These are phyloP conservation scores for Colletotrichum sp. DNA, from an alignment of 2,329 filamentous ascomycete species.

Conservation along the genomic window DNA sequence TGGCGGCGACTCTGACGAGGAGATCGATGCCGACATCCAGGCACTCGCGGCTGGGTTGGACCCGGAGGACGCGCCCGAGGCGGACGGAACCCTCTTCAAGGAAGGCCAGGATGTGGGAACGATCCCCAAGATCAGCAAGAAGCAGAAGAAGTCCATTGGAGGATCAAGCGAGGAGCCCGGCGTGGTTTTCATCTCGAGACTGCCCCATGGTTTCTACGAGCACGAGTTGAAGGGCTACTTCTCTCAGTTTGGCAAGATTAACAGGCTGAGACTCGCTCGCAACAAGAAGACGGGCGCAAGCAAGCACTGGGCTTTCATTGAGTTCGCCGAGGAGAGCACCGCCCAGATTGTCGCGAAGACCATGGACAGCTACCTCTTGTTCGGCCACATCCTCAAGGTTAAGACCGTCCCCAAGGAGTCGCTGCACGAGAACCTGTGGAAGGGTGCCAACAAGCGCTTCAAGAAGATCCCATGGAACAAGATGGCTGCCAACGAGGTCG, in stretches of 20 bases:
- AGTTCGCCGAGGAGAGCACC: slow-evolving; percentile 79
- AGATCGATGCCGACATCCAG: slow-evolving; percentile 46
- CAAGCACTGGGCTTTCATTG: slow-evolving; percentile 94
- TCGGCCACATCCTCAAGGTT: slow-evolving; percentile 92
- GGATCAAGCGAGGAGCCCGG: slow-evolving; percentile 64
- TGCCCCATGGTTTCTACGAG: slow-evolving; percentile 96
- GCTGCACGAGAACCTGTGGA: slow-evolving; percentile 83
- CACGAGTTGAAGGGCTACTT: slow-evolving; percentile 95
- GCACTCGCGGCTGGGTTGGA: slow-evolving; percentile 50
- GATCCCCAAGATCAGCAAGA: slow-evolving; percentile 53
- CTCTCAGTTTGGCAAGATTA: slow-evolving; percentile 87
- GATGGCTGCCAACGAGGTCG: slow-evolving; percentile 78
- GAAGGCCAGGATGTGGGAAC: slow-evolving; percentile 57
- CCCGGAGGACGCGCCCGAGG: slow-evolving; percentile 39
- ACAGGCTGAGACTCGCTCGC: slow-evolving; percentile 73
- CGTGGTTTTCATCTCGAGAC: slow-evolving; percentile 87
- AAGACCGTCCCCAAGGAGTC: slow-evolving; percentile 78
- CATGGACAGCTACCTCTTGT: slow-evolving; percentile 97
- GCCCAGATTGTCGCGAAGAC: slow-evolving; percentile 92
- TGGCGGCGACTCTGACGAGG: slow-evolving; percentile 40
- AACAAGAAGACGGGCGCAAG: slow-evolving; percentile 91
- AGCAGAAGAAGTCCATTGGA: slow-evolving; percentile 38
- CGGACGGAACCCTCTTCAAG: slow-evolving; percentile 44
- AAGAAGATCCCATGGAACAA: slow-evolving; percentile 78
- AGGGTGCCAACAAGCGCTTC: slow-evolving; percentile 89